Evolutionary conservation across 1,284 basidiomycete genomes (phyloP), one percentile per base, ranked within the genome.

Genomic region (Quambalaria eucalypti): DNA sequence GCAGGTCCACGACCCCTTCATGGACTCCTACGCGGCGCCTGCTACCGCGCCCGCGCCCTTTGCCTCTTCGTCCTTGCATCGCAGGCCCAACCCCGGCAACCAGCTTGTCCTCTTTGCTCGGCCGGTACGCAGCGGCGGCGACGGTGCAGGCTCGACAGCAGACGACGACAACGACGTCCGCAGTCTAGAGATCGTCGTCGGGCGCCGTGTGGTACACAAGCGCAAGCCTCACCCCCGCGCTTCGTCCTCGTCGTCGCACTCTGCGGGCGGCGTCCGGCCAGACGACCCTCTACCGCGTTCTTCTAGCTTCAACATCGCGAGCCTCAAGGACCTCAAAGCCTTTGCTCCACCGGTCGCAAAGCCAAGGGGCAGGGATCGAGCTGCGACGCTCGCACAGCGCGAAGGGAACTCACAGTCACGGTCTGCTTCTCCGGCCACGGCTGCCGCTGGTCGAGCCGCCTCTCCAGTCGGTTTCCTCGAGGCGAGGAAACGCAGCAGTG

Each of bases 211-310:
- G 21, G 42, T 46, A 21, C 19, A 46, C 16, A 46, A 26, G 42
- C 19, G 42, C 16, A 46, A 46, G 19, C 21, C 42, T 12, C 5
- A 6, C 12, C 42, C 12, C n/a, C n/a, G n/a, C n/a, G n/a, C n/a
- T n/a, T n/a, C n/a, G n/a, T n/a, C n/a, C n/a, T n/a, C n/a, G n/a
- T n/a, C n/a, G n/a, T n/a, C n/a, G n/a, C n/a, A n/a, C n/a, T n/a
- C n/a, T n/a, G 42, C 42, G 5, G 25, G 25, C 21, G 21, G 25
- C 12, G 16, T 26, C 6, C 59, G 68, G 9, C 68, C 68, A 0
- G 68, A 70, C 36, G 68, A 70, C 44, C 68, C 68, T 8, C 55
- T 68, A 8, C 68, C 68, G 23, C 60, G 68, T 14, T 14, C 36
- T 3, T 14, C 36, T 39, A 21, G 16, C 36, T 21, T 39, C 36